Evolutionary conservation across 2,329 filamentous ascomycete genomes (phyloP), one percentile per base, ranked within the genome.

Genomic region (Sporothrix phasma): DNA sequence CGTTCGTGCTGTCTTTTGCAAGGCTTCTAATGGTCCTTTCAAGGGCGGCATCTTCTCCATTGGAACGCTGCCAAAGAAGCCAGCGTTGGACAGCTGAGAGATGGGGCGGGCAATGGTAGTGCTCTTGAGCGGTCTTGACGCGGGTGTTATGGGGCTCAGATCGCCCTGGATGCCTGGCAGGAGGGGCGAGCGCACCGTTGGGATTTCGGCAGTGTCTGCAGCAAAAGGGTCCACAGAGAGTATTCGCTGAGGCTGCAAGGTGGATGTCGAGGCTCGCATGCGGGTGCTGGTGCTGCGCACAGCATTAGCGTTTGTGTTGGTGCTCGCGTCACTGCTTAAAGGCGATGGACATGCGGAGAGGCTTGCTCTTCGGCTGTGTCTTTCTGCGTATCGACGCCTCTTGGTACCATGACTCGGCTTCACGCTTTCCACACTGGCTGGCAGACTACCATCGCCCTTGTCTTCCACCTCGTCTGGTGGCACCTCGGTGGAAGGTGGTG

Each of bases 251-350:
- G 72, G 68, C 43, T 71, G 68, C 39, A 70, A 71, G 2, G 73
- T 65, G 3, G 69, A 67, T 3, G 70, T 67, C 7, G 72, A 61
- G 1, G 73, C 72, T 19, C 73, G 70, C 10, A 76, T 70, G 29
- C 72, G 72, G 3, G 74, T 71, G 64, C 72, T 74, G 1, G 74
- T 73, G 39, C 74, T 76, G 1, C 72, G 72, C 39, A 73, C 71
- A 5, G 65, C 31, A 17, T 13, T 47, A 8, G 13, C 31, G n/a
- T 24, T 56, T 39, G 31, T 13, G 51, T 37, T 39, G 24, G n/a
- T 19, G 6, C 26, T 43, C 15, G 64, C 26, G 22, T 46, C 59
- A 26, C 39, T 43, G n/a, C 10, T n/a, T 5, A 51, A 22, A 1
- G 37, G 41, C 10, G 41, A 29, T 3, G 19, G 19, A 5, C n/a